phyloP scores from a whole-genome alignment of 2,329 filamentous ascomycete species.

The Stachybotrys echinatus region DNA sequence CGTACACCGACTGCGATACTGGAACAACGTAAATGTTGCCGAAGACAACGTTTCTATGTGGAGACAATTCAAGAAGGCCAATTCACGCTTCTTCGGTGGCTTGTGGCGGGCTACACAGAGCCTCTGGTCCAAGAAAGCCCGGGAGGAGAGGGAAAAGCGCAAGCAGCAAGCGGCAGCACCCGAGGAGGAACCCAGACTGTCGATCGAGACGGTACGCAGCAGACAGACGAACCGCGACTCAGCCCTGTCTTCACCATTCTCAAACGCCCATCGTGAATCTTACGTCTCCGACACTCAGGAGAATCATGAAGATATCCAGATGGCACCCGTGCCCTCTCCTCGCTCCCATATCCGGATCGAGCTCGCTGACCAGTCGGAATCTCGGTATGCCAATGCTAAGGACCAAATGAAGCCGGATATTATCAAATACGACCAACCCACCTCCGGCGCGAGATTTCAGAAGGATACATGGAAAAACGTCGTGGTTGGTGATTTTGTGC shows the following conservation, averaged over 20 bases:
- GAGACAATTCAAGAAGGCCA: constrained; percentile 88
- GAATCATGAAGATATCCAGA: constrained; percentile 69
- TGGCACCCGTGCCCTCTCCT: constrained; percentile 91
- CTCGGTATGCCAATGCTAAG: constrained; percentile 29
- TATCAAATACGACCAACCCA: constrained; percentile 64
- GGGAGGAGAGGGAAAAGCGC: constrained; percentile 41
- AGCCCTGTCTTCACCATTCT: constrained; percentile 43
- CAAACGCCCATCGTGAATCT: constrained; percentile 44
- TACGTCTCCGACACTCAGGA: constrained; percentile 37
- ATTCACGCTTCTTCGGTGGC: constrained; percentile 53
- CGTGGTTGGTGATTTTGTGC: constrained; percentile 91
- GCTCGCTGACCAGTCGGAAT: constrained; percentile 30
- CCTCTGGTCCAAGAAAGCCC: constrained; percentile 47
- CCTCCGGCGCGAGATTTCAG: constrained; percentile 77
- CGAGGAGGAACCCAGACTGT: constrained; percentile 60
- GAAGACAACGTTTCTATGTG: constrained; percentile 81
- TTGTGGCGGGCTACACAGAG: constrained; percentile 43
- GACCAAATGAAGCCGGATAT: constrained; percentile 50
- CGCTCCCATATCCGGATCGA: constrained; percentile 33
- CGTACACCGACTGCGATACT: constrained; percentile 82
- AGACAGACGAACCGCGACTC: constrained; percentile 30
- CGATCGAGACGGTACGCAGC: constrained; percentile 35
- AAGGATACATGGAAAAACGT: constrained; percentile 94
- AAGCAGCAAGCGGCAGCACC: constrained; percentile 26
- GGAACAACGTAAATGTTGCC: constrained; percentile 88